These are phyloP conservation scores for Yarrowia phangngaensis DNA, from an alignment of 805 yeast genomes.

Conservation along the genomic window DNA sequence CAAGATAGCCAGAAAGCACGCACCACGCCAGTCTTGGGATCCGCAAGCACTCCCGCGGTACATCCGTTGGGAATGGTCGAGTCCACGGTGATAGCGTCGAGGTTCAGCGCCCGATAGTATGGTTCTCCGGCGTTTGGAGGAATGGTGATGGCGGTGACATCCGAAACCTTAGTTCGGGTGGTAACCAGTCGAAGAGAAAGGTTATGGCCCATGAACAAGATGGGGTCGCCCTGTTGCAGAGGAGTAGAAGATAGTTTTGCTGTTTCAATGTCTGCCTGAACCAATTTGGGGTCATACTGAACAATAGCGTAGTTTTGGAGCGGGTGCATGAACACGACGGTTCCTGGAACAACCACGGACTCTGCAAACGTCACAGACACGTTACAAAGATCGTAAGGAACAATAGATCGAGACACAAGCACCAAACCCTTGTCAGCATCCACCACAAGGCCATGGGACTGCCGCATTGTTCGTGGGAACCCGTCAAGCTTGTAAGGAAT, in stretches of 20 bases:
- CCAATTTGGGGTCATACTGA: conserved; percentile 72
- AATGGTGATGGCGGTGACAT: conserved; percentile 66
- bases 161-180: conserved; percentile 72
- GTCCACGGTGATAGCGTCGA: conserved; percentile 74
- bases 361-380: conserved; percentile 78
- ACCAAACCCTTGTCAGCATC: conserved; percentile 80
- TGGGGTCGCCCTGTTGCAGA: conserved; percentile 68
- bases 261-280: conserved; percentile 65
- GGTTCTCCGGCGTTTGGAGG: conserved; percentile 69
- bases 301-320: conserved; percentile 79
- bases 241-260: conserved; percentile 58
- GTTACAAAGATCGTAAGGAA: conserved; percentile 81
- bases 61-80: conserved; percentile 69
- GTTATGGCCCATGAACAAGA: conserved; percentile 78
- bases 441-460: conserved; percentile 72
- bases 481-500: conserved; percentile 76
- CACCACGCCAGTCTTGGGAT: conserved; percentile 63
- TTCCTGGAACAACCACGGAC: conserved; percentile 72
- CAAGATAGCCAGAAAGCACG: conserved; percentile 83
- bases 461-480: conserved; percentile 55
- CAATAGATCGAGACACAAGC: conserved; percentile 67
- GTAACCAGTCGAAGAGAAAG: conserved; percentile 64
- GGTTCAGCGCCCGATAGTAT: conserved; percentile 77
- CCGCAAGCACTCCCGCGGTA: conserved; percentile 73
- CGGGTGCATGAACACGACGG: conserved; percentile 81